Evolutionary conservation across 2,329 filamentous ascomycete genomes (phyloP).

Genomic region (Penicillium freii): DNA sequence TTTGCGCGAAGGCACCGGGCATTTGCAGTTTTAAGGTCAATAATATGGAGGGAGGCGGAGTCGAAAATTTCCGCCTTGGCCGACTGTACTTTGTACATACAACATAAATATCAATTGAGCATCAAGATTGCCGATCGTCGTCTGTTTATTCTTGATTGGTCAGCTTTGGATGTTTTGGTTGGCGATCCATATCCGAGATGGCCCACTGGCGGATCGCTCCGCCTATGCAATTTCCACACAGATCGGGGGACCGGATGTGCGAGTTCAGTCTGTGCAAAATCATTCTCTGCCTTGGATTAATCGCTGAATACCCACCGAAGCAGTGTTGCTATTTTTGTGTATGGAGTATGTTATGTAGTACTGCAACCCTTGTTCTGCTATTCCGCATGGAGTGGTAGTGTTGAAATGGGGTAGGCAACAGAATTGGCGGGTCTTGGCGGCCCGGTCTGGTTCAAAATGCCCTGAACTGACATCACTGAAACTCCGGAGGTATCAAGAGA

Average conservation of each 20-base stretch:
- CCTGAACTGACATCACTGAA: background rate
- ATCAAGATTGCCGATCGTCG: background rate
- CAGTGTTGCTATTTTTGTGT: constrained; percentile 4
- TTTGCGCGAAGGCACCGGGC: background rate
- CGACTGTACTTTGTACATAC: background rate
- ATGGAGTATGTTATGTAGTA: background rate
- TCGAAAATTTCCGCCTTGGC: background rate
- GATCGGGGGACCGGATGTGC: background rate
- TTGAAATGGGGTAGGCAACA: constrained; percentile 7
- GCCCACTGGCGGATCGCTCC: background rate
- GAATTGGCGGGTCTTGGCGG: constrained; percentile 4
- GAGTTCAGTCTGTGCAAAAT: background rate
- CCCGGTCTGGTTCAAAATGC: background rate
- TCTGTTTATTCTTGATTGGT: background rate
- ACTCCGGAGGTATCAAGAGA: background rate
- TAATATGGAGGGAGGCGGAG: constrained; percentile 2
- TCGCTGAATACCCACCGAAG: background rate
- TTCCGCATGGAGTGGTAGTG: background rate
- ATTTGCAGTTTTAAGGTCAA: constrained; percentile 1
- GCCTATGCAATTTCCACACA: background rate
- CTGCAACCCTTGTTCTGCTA: background rate
- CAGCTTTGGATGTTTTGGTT: background rate
- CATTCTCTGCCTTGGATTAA: background rate
- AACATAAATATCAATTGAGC: background rate
- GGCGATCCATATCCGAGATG: background rate